Base-by-base conservation (phyloP, 2,329 filamentous ascomycete genomes). In the Exophiala aquamarina region DNA sequence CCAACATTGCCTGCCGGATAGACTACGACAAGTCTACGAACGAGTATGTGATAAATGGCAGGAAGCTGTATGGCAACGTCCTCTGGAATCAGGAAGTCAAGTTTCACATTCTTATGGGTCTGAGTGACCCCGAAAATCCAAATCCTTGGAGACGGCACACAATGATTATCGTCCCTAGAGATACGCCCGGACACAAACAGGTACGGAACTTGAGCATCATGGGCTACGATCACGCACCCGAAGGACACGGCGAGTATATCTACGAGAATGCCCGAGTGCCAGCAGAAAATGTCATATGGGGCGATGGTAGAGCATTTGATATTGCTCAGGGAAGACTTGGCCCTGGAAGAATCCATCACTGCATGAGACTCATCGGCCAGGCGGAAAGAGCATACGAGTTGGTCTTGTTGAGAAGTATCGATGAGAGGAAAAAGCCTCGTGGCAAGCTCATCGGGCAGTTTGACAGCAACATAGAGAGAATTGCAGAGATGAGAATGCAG, bases 271-370 rank as follows among this genome's bases (percentile, higher is more conserved):
- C 93, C 52, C 83, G 88, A 49, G 86, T 94, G 2, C 89, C 89
- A 3, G 81, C 74, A 9, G 72, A 73, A 61, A 47, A 47, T 20
- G 82, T 94, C 61, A 86, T 93, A 9, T 83, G 94, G 3, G 89
- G 89, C 50, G 85, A 89, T 65, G 89, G 89, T 50, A 81, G 86
- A 49, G 89, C 89, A 29, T 94, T 94, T 65, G 89, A 95, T 70
- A 92, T 95, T 63, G 93, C 94, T 61, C 89, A 95, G 68, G 89
- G 89, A 37, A 85, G 89, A 59, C 82, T 95, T 31, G 89, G 89
- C 3, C 89, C 89, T 1, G 89, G 89, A 21, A 85, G 89, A 49
- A 94, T 95, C 63, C 89, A 95, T 70, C 89, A 95, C 71, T 87
- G 87, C 50, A 94, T 94, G 89, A 81, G 89, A 54, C 82, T 80